These are phyloP conservation scores for Penicillium lividum DNA, from an alignment of 495 filamentous ascomycete genomes.

Conservation along the genomic window DNA sequence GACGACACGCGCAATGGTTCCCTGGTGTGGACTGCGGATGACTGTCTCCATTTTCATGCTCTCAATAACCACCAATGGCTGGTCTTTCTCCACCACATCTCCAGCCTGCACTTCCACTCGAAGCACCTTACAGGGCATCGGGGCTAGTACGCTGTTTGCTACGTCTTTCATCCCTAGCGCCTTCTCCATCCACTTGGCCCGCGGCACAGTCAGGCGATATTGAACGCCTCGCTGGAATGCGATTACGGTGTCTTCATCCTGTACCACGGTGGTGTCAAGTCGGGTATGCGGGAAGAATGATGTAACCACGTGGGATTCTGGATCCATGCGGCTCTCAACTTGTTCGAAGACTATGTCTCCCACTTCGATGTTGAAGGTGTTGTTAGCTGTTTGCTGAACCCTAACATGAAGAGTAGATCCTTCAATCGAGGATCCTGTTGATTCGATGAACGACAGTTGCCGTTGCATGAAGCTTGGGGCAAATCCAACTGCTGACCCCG, in stretches of 20 bases:
- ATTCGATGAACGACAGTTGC: constrained; percentile 54
- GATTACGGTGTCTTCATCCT: constrained; percentile 66
- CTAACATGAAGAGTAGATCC: constrained; percentile 58
- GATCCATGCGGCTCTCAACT: constrained; percentile 45
- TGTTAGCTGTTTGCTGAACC: constrained; percentile 63
- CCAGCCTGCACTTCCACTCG: constrained; percentile 82
- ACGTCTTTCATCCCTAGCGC: constrained; percentile 80
- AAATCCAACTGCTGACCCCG: constrained; percentile 52
- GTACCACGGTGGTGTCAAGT: constrained; percentile 77
- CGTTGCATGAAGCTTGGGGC: constrained; percentile 53
- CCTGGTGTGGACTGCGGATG: constrained; percentile 84
- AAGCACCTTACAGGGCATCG: constrained; percentile 94
- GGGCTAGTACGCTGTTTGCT: constrained; percentile 79
- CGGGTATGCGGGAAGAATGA: constrained; percentile 75
- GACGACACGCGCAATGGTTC: constrained; percentile 76
- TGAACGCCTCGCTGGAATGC: constrained; percentile 83
- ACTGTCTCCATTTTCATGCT: constrained; percentile 99
- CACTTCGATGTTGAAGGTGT: constrained; percentile 66
- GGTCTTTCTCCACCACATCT: constrained; percentile 77
- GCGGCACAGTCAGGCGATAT: constrained; percentile 65
- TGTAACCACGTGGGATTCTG: constrained; percentile 40
- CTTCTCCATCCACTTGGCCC: constrained; percentile 82
- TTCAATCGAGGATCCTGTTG: constrained; percentile 25
- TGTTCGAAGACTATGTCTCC: constrained; percentile 49
- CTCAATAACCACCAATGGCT: constrained; percentile 92